Evolutionary conservation across 2,329 filamentous ascomycete species (phyloP).

Genomic region (Neopestalotiopsis sp.): DNA sequence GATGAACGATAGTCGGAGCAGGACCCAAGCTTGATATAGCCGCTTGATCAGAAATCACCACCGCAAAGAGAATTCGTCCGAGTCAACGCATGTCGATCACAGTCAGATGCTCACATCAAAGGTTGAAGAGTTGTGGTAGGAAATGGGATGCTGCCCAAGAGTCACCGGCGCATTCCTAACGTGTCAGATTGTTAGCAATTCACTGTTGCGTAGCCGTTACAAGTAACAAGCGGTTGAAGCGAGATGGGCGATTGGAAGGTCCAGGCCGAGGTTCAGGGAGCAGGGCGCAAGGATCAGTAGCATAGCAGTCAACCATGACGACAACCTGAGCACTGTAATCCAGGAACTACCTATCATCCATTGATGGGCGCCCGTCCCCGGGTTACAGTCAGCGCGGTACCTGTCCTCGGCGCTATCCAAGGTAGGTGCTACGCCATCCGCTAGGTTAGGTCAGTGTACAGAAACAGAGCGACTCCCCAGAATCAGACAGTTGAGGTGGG

Average conservation of each 20-base stretch:
- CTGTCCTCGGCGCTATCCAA: too few species aligned
- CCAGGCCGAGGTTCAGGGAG: neutral
- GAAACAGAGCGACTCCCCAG: neutral
- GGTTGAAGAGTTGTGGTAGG: neutral
- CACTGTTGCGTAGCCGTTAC: neutral
- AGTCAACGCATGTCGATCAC: neutral
- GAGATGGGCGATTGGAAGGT: neutral
- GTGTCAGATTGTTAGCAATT: neutral
- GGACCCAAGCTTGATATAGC: neutral
- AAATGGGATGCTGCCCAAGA: neutral
- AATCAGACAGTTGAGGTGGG: neutral
- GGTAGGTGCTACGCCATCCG: too few species aligned
- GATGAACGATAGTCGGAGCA: neutral
- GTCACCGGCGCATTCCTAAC: neutral
- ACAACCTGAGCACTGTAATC: neutral
- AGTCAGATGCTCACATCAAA: neutral
- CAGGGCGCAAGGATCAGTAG: neutral
- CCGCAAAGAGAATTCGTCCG: neutral
- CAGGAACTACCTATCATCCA: neutral
- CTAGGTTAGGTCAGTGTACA: too few species aligned
- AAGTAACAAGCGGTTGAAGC: neutral
- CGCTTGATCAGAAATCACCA: neutral
- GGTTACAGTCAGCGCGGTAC: too few species aligned
- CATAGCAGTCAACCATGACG: neutral
- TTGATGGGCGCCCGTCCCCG: too few species aligned